Conservation (phyloP, 306 rosid species). For the Cucumis sativus region DNA sequence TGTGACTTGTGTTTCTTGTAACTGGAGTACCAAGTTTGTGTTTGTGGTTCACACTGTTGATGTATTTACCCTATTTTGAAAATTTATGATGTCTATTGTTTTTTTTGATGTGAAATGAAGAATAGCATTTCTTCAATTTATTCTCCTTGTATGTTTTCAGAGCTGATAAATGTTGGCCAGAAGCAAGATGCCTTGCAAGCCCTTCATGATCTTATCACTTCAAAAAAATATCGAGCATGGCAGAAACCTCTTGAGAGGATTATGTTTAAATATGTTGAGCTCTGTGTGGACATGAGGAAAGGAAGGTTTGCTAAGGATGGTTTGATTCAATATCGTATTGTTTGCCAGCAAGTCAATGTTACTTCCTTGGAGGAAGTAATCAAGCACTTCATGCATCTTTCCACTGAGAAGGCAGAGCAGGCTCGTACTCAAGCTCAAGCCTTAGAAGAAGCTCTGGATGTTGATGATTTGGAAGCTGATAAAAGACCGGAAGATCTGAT, state of each 20-base stretch:
- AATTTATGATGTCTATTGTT: neutral
- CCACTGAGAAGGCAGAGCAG: slow-evolving; percentile 96
- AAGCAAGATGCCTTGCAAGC: slow-evolving; percentile 91
- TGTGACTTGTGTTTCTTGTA: neutral
- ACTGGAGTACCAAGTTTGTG: neutral
- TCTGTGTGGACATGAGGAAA: slow-evolving; percentile 79
- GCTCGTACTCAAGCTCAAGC: slow-evolving; percentile 95
- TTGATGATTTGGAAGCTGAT: slow-evolving; percentile 94
- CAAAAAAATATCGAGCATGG: slow-evolving; percentile 90
- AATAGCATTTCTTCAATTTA: neutral
- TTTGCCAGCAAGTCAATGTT: slow-evolving; percentile 95
- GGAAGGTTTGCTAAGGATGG: slow-evolving; percentile 97
- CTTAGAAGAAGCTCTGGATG: slow-evolving; percentile 89
- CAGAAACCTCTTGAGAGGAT: slow-evolving; percentile 86
- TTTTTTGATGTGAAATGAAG: neutral
- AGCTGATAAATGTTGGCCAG: slow-evolving; percentile 87
- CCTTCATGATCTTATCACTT: slow-evolving; percentile 79
- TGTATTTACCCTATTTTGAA: neutral
- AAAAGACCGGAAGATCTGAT: slow-evolving; percentile 92
- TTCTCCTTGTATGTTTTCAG: slow-evolving; percentile 23
- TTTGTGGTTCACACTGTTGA: neutral
- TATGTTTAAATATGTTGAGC: slow-evolving; percentile 92
- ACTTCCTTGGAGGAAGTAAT: slow-evolving; percentile 92
- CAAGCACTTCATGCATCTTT: slow-evolving; percentile 92
- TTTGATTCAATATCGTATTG: slow-evolving; percentile 88